Conservation (phyloP, 371 early-diverging fungal species). For the Syncephalastrum sp. region DNA sequence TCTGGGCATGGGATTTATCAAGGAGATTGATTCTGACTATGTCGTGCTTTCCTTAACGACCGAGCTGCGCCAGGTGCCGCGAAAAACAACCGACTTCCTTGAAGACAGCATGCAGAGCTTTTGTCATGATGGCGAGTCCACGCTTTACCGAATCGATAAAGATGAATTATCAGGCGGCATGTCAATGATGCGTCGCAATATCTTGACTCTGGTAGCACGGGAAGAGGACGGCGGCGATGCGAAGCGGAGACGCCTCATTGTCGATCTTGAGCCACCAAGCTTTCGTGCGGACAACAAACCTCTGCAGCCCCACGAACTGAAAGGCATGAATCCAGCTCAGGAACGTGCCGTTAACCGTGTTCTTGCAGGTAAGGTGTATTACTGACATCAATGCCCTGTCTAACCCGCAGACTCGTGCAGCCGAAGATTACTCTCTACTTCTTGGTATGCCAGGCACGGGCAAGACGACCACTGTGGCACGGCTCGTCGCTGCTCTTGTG, state of each 20-base stretch:
- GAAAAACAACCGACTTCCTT: conserved; percentile 46
- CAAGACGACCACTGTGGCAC: conserved; percentile 92
- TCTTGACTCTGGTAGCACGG: conserved; percentile 67
- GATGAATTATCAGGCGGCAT: conserved; percentile 76
- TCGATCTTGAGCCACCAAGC: conserved; percentile 74
- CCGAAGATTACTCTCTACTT: conserved; percentile 89
- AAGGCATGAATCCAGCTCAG: conserved; percentile 69
- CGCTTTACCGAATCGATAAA: conserved; percentile 78
- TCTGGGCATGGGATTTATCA: conserved; percentile 77
- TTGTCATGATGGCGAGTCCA: conserved; percentile 4
- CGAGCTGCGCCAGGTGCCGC: conserved; percentile 64
- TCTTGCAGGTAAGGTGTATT: conserved; percentile 31
- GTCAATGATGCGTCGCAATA: conserved; percentile 67
- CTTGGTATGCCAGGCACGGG: conserved; percentile 99
- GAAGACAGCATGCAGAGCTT: conserved; percentile 9
- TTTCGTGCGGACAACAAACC: conserved; percentile 32
- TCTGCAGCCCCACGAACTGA: neutral
- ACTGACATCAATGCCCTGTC: neutral
- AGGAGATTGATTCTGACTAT: conserved; percentile 37
- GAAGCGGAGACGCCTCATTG: conserved; percentile 68
- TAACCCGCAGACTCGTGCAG: conserved; percentile 24
- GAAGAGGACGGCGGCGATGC: conserved; percentile 43
- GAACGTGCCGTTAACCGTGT: conserved; percentile 58
- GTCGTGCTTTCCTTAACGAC: conserved; percentile 65
- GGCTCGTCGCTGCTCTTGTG: conserved; percentile 77